phyloP scores from a whole-genome alignment of 139 green algal genomes.

The Gonium pectorale region DNA sequence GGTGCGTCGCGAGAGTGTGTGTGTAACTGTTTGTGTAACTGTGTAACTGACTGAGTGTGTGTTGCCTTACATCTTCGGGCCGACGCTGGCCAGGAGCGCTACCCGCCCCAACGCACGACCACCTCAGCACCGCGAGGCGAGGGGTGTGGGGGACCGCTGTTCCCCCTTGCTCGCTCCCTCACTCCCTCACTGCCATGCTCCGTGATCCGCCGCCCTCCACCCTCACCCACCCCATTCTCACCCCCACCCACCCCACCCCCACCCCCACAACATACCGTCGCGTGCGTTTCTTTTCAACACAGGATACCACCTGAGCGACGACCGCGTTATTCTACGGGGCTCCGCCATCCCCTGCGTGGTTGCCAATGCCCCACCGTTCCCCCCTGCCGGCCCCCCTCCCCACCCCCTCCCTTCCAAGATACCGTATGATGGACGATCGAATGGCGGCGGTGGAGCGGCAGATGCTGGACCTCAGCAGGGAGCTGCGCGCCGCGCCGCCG shows the following conservation, averaged over 20 bases:
- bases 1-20: neutral
- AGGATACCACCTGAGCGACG: too few species aligned
- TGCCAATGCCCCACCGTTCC: neutral
- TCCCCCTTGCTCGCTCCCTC: neutral
- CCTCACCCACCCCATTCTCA: neutral
- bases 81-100: too few species aligned
- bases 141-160: neutral
- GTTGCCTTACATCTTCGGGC: too few species aligned
- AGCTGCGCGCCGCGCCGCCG: conserved; percentile 9
- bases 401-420: neutral
- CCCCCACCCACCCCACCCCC: neutral
- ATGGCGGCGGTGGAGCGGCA: conserved; percentile 32
- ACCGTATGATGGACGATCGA: conserved; percentile 44
- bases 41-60: too few species aligned
- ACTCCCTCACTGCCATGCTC: too few species aligned
- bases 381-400: neutral
- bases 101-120: neutral
- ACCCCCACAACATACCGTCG: too few species aligned
- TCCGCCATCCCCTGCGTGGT: too few species aligned
- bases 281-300: too few species aligned
- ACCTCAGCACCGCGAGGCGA: neutral
- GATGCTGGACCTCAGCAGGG: conserved; percentile 9
- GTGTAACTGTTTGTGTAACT: too few species aligned
- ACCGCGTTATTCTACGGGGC: too few species aligned
- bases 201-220: too few species aligned